A percentile compares a stretch with the other conserved stretches of the same genome.
Evolutionary conservation across 179 eudicot species (phyloP).

Genomic region (Heliamphora ciliata): DNA sequence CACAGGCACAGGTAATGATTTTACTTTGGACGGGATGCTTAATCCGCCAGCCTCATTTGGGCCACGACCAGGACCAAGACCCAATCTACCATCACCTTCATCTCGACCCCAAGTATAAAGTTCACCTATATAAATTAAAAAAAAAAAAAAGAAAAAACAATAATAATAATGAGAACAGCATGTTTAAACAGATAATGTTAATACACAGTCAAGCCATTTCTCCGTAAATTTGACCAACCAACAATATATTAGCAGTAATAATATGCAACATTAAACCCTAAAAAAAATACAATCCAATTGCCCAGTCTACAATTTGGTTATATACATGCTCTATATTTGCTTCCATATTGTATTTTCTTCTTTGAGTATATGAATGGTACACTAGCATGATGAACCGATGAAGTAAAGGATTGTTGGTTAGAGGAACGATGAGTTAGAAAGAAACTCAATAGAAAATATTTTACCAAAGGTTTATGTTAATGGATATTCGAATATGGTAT

Average conservation of each 20-base stretch:
- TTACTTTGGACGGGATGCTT: conserved; percentile 68
- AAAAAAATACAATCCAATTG: background rate
- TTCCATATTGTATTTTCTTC: background rate
- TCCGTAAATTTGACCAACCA: background rate
- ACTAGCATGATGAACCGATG: no score
- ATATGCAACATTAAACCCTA: background rate
- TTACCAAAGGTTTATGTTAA: no score
- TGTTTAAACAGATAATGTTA: background rate
- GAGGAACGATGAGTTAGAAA: no score
- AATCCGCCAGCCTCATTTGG: conserved; percentile 85
- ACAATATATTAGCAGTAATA: background rate
- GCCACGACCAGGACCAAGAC: conserved; percentile 94
- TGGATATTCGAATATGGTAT: no score
- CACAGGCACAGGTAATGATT: conserved; percentile 60
- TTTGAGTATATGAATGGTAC: background rate
- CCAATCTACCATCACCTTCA: conserved; percentile 98
- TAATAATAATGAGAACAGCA: no score
- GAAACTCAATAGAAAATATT: no score
- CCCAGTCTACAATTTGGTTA: background rate
- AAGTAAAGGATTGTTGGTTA: no score
- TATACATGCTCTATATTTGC: background rate
- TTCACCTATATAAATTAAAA: conserved; percentile 41
- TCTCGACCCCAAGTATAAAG: conserved; percentile 95
- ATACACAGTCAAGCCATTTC: background rate
- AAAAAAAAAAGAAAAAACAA: conserved; percentile 2